Evolutionary conservation across 2,329 filamentous ascomycete genomes (phyloP).

Genomic region (Aspergillus carbonarius): DNA sequence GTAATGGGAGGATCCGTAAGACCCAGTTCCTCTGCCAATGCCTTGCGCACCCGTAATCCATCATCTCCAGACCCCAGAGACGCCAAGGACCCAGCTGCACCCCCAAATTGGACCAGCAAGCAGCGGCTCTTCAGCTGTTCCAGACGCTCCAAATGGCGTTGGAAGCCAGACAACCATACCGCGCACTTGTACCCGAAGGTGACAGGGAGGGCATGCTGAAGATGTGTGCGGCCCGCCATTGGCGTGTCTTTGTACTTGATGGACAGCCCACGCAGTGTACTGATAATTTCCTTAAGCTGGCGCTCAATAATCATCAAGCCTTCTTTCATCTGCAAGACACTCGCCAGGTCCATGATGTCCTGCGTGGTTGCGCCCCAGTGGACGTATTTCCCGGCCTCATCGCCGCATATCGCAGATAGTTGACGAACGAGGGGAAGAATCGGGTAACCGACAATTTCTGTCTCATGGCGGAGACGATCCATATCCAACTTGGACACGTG

Average conservation of each 20-base stretch:
- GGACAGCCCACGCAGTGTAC: constrained; percentile 45
- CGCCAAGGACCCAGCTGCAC: constrained; percentile 57
- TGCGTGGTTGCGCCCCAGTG: constrained; percentile 62
- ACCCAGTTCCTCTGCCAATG: constrained; percentile 50
- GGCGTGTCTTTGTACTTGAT: constrained; percentile 52
- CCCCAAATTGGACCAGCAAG: constrained; percentile 57
- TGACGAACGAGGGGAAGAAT: constrained; percentile 54
- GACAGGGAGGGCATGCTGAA: constrained; percentile 58
- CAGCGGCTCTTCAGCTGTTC: constrained; percentile 47
- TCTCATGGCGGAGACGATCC: constrained; percentile 45
- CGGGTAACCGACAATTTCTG: constrained; percentile 57
- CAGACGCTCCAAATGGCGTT: constrained; percentile 51
- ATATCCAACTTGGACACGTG: constrained; percentile 40
- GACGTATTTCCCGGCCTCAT: constrained; percentile 47
- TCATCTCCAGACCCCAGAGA: constrained; percentile 50
- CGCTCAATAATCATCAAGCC: constrained; percentile 51
- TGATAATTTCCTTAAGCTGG: constrained; percentile 45
- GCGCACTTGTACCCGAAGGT: constrained; percentile 61
- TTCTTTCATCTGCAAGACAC: constrained; percentile 53
- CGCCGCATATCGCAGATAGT: constrained; percentile 38
- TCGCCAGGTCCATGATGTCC: constrained; percentile 59
- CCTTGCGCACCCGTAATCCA: constrained; percentile 51
- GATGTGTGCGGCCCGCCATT: constrained; percentile 59
- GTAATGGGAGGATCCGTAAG: constrained; percentile 54
- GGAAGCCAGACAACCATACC: constrained; percentile 53